These are phyloP conservation scores for Pythium scleroteichum DNA, from an alignment of 352 stramenopile genomes.

Conservation along the genomic window DNA sequence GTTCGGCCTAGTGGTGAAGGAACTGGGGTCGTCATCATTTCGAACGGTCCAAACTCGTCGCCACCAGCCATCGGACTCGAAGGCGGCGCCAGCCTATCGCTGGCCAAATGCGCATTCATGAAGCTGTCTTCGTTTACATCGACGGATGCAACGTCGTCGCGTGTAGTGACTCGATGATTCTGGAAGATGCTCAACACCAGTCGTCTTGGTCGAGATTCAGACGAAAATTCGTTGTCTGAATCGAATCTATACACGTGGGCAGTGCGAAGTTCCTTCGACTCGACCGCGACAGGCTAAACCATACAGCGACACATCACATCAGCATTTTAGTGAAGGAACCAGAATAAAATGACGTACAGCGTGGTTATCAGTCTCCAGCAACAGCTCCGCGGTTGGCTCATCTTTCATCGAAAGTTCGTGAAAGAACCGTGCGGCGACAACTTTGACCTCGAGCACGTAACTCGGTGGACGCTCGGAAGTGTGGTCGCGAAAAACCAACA, in stretches of 20 bases:
- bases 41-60: constrained; percentile 56
- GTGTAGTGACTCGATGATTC: constrained; percentile 33
- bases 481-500: constrained; percentile 79
- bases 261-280: constrained; percentile 77
- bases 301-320: background rate
- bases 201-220: constrained; percentile 62
- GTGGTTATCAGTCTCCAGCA: constrained; percentile 70
- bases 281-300: constrained; percentile 27
- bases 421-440: constrained; percentile 71
- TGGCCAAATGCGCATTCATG: constrained; percentile 30
- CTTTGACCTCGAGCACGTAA: constrained; percentile 84
- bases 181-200: constrained; percentile 73
- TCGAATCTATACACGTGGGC: constrained; percentile 85
- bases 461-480: constrained; percentile 50
- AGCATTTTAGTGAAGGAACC: background rate
- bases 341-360: constrained; percentile 25
- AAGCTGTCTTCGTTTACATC: constrained; percentile 62
- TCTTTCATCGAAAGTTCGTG: constrained; percentile 64
- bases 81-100: constrained; percentile 32
- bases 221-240: constrained; percentile 73
- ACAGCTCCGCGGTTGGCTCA: constrained; percentile 58
- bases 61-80: constrained; percentile 56
- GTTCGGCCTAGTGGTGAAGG: constrained; percentile 40
- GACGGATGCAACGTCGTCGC: constrained; percentile 48
- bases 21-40: constrained; percentile 62